Evolutionary conservation across 2,329 filamentous ascomycete species (phyloP).

Genomic region (Blastomyces gilchristii): DNA sequence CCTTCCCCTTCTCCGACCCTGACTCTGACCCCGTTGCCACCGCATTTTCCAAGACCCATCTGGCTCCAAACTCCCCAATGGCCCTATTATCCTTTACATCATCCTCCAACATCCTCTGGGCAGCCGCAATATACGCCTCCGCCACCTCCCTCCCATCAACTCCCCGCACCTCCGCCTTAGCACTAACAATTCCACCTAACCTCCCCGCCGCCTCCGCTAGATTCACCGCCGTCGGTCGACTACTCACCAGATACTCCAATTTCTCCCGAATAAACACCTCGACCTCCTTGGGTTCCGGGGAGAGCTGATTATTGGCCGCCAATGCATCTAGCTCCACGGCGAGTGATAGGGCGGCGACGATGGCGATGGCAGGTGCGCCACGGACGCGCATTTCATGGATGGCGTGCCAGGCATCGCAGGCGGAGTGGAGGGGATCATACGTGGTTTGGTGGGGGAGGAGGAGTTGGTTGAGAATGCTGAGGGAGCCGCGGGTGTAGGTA

Average conservation of each 20-base stretch:
- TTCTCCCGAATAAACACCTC: constrained; percentile 59
- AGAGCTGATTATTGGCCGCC: constrained; percentile 28
- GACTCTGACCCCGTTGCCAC: constrained; percentile 40
- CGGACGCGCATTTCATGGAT: constrained; percentile 56
- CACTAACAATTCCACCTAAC: constrained; percentile 55
- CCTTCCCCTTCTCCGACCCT: constrained; percentile 39
- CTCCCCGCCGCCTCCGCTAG: constrained; percentile 79
- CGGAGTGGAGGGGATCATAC: constrained; percentile 45
- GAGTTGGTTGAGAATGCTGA: constrained; percentile 54
- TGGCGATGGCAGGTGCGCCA: constrained; percentile 89
- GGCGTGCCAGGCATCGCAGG: constrained; percentile 54
- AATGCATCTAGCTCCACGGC: constrained; percentile 65
- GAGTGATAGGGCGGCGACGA: constrained; percentile 83
- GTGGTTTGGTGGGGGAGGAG: constrained; percentile 50
- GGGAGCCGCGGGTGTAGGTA: constrained; percentile 42
- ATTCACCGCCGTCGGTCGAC: constrained; percentile 89
- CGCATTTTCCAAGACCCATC: constrained; percentile 62
- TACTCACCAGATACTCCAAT: constrained; percentile 77
- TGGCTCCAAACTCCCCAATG: constrained; percentile 73
- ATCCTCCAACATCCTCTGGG: constrained; percentile 76
- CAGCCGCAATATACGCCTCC: constrained; percentile 62
- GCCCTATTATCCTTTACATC: constrained; percentile 79
- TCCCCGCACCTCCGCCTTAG: constrained; percentile 29
- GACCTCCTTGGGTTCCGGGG: constrained; percentile 51
- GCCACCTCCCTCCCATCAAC: constrained; percentile 44